Conservation (phyloP, 2,329 filamentous ascomycete genomes). For the Ascochyta koolunga region DNA sequence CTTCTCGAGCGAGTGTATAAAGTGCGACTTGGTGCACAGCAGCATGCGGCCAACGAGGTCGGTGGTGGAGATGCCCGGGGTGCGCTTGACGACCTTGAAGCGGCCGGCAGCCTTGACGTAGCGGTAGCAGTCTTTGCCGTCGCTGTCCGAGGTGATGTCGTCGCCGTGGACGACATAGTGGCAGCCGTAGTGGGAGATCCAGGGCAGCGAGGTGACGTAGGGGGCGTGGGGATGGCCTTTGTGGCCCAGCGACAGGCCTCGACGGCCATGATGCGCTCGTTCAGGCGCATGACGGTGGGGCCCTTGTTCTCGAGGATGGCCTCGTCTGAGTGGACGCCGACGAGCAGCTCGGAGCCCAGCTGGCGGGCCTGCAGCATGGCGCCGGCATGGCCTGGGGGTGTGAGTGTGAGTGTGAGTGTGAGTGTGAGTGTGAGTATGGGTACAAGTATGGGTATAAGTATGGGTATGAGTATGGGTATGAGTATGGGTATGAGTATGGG, state of each 20-base stretch:
- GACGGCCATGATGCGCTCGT: slow-evolving; percentile 86
- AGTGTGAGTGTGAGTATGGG: background rate
- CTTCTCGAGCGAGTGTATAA: slow-evolving; percentile 79
- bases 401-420: background rate
- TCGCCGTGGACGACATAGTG: slow-evolving; percentile 95
- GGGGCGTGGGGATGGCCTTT: slow-evolving; percentile 79
- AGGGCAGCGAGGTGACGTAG: slow-evolving; percentile 91
- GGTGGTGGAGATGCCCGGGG: slow-evolving; percentile 94
- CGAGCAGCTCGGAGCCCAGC: slow-evolving; percentile 84
- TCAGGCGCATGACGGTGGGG: slow-evolving; percentile 92
- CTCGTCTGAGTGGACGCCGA: slow-evolving; percentile 95
- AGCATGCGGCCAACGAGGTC: slow-evolving; percentile 98
- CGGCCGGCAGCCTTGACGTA: slow-evolving; percentile 93
- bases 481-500: too few relatives aligned
- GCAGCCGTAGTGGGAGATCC: slow-evolving; percentile 96
- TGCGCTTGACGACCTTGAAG: slow-evolving; percentile 96
- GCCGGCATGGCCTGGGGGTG: slow-evolving; percentile 79
- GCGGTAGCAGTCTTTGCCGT: slow-evolving; percentile 94
- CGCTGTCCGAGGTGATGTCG: slow-evolving; percentile 93
- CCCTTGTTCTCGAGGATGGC: slow-evolving; percentile 96
- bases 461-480: too few relatives aligned
- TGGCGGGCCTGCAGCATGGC: slow-evolving; percentile 96
- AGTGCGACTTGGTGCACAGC: slow-evolving; percentile 91
- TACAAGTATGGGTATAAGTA: too few relatives aligned
- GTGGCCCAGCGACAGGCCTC: slow-evolving; percentile 97